Evolutionary conservation across 176 grass and related monocot genomes (phyloP).

Genomic region (Hsuehochloa calcarea): DNA sequence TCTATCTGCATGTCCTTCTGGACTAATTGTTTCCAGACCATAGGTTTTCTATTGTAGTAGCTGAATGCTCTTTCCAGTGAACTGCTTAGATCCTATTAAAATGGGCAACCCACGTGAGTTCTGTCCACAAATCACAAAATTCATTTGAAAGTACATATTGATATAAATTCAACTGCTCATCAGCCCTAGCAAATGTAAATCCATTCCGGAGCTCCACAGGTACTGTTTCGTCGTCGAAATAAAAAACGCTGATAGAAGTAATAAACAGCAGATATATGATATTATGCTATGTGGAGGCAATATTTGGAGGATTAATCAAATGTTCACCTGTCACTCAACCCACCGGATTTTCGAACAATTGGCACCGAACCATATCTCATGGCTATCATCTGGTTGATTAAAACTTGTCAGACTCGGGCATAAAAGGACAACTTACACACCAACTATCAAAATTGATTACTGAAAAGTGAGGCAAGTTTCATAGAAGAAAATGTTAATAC

Average conservation of each 20-base stretch:
- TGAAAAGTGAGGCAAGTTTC: background rate
- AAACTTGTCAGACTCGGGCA: constrained; percentile 19
- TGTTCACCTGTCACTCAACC: constrained; percentile 61
- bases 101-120: background rate
- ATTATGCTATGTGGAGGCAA: background rate
- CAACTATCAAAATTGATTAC: background rate
- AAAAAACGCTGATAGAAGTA: constrained; percentile 52
- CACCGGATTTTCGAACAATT: constrained; percentile 63
- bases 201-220: constrained; percentile 50
- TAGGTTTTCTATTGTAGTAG: constrained; percentile 46
- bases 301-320: background rate
- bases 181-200: constrained; percentile 52
- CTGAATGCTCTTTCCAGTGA: constrained; percentile 56
- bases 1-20: constrained; percentile 56
- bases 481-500: background rate
- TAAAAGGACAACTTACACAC: background rate
- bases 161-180: constrained; percentile 45
- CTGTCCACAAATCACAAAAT: background rate
- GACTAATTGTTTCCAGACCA: constrained; percentile 50
- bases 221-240: constrained; percentile 42
- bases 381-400: constrained; percentile 49
- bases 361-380: constrained; percentile 65
- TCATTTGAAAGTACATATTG: background rate
- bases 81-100: constrained; percentile 53
- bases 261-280: background rate